phyloP scores from a whole-genome alignment of 2,329 filamentous ascomycete genomes.

The Scytalidium lignicola region DNA sequence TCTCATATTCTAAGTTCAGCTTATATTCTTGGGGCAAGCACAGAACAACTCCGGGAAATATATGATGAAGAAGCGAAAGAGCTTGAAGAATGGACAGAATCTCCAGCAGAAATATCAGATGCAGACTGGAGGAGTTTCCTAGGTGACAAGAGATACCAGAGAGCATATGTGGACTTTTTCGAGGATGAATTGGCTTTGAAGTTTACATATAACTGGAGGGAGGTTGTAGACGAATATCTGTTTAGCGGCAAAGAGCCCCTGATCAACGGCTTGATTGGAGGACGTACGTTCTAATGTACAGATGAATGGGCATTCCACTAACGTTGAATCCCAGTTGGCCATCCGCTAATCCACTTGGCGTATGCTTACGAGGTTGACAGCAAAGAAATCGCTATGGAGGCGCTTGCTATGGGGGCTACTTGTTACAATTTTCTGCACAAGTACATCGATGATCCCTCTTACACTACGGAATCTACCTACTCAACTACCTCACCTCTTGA shows the following conservation, averaged over 20 bases:
- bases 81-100: slow-evolving; percentile 76
- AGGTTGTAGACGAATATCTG: slow-evolving; percentile 69
- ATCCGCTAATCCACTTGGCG: slow-evolving; percentile 91
- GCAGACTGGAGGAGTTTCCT: slow-evolving; percentile 85
- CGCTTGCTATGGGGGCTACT: slow-evolving; percentile 61
- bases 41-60: slow-evolving; percentile 68
- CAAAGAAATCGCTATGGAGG: slow-evolving; percentile 83
- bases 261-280: slow-evolving; percentile 73
- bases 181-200: slow-evolving; percentile 78
- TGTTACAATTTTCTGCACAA: slow-evolving; percentile 57
- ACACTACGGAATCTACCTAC: slow-evolving; percentile 59
- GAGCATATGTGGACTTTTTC: slow-evolving; percentile 91
- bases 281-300: slow-evolving; percentile 52
- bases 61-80: slow-evolving; percentile 72
- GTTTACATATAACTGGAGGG: slow-evolving; percentile 76
- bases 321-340: slow-evolving; percentile 57
- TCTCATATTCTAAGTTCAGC: slow-evolving; percentile 79
- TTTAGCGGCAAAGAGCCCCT: slow-evolving; percentile 71
- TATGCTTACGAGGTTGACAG: slow-evolving; percentile 87
- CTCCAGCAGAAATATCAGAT: slow-evolving; percentile 75
- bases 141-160: slow-evolving; percentile 75
- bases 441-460: slow-evolving; percentile 67
- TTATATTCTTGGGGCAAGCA: slow-evolving; percentile 75
- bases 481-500: slow-evolving; percentile 59
- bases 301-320: neutral